phyloP scores from a whole-genome alignment of 345 rosid genomes.

The Populus alba region DNA sequence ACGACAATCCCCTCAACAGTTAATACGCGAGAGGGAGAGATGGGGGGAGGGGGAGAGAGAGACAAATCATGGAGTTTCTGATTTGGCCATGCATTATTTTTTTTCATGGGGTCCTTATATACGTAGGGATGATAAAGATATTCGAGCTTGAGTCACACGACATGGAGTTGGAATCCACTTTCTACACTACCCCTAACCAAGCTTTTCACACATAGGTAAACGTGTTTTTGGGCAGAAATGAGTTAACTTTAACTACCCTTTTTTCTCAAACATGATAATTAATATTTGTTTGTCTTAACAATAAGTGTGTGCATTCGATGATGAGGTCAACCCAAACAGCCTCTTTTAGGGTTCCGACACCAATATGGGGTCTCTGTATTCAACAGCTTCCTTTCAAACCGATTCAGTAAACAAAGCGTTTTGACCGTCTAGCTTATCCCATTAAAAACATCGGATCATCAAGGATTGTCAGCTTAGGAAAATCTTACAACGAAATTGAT shows the following conservation, averaged over 20 bases:
- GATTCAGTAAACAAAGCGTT: background rate
- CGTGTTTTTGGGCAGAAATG: background rate
- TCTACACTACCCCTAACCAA: conserved; percentile 30
- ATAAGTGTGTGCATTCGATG: conserved; percentile 12
- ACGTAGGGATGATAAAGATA: conserved; percentile 15
- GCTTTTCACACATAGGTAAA: conserved; percentile 34
- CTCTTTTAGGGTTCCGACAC: conserved; percentile 11
- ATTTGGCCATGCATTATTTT: conserved; percentile 36
- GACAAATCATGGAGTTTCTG: background rate
- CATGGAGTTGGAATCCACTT: conserved; percentile 46
- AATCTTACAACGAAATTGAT: background rate
- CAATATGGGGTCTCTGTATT: background rate
- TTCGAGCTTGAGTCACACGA: conserved; percentile 28
- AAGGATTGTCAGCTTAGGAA: background rate
- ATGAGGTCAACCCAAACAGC: conserved; percentile 32
- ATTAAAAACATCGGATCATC: background rate
- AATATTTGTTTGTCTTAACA: background rate
- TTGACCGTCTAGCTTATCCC: background rate
- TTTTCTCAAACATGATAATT: conserved; percentile 8
- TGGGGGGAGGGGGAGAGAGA: background rate
- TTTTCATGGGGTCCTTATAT: conserved; percentile 29
- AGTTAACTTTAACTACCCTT: conserved; percentile 3
- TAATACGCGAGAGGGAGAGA: background rate
- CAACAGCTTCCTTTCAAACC: background rate
- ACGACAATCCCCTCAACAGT: conserved; percentile 75